Evolutionary conservation across 1,284 basidiomycete genomes (phyloP), one percentile per base, ranked within the genome.

Genomic region (Melampsora larici-populina): DNA sequence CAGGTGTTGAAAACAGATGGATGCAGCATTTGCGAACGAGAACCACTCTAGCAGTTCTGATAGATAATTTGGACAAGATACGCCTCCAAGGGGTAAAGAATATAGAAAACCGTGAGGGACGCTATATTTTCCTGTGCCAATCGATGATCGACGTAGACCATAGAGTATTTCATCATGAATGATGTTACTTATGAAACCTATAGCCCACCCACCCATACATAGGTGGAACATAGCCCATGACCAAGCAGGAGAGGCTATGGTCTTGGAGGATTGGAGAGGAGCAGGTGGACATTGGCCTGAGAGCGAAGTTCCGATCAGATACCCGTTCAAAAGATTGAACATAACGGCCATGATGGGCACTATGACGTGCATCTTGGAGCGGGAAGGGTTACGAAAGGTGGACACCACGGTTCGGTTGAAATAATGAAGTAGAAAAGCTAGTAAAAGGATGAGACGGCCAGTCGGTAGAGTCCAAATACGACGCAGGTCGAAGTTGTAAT

Each of bases 31-130:
- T 8, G 82, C 80, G 46, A 80, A 84, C 5, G 80, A 80, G 48
- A 80, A 79, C 83, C 83, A 84, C 75, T 84, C 83, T 74, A 83
- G 79, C 82, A 82, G 81, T 83, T 79, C 18, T 51, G 15, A 17
- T 6, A 94, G 86, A 84, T 97, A 97, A 85, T 97, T 94, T 1
- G 94, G 94, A 84, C 90, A 95, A n/a, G 92, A 93, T 80, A 97
- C 87, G 82, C 88, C 89, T 67, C 84, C 82, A 58, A 58, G n/a
- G 7, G 55, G 55, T n/a, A 1, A 5, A 2, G 55, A 58, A 86
- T 92, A 97, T 43, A 96, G 85, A 4, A 89, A 89, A 0, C 93
- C 94, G 71, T 89, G 86, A 0, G 94, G 94, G 79, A 97, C 90
- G 4, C 89, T 89, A 83, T 97, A 97, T 84, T 90, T 86, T 77